phyloP scores from a whole-genome alignment of 371 early-diverging fungal species.

The Coemansia sp. region DNA sequence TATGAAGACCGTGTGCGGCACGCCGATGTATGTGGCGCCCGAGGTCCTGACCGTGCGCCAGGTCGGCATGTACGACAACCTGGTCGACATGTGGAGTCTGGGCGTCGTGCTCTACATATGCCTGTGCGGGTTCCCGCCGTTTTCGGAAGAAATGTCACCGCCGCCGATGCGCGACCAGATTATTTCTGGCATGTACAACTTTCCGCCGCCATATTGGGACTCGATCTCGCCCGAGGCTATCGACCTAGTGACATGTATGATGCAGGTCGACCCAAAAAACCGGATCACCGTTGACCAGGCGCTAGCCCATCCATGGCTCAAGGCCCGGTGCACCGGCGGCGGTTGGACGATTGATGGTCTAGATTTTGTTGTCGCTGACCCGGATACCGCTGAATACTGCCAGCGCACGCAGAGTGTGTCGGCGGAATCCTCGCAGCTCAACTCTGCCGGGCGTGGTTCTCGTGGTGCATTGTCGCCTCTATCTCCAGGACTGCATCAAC shows the following conservation, averaged over 20 bases:
- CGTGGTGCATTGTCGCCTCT: slow-evolving; percentile 9
- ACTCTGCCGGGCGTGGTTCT: slow-evolving; percentile 4
- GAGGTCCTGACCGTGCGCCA: slow-evolving; percentile 78
- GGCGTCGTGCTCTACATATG: slow-evolving; percentile 98
- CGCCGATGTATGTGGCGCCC: slow-evolving; percentile 97
- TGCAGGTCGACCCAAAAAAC: slow-evolving; percentile 56
- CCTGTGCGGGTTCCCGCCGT: slow-evolving; percentile 95
- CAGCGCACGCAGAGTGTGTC: slow-evolving; percentile 47
- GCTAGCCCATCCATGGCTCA: slow-evolving; percentile 51
- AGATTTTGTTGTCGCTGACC: slow-evolving; percentile 42
- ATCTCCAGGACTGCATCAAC: slow-evolving; percentile 8
- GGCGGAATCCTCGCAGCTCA: slow-evolving; percentile 41
- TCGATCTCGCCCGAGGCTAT: slow-evolving; percentile 70
- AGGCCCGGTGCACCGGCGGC: slow-evolving; percentile 24
- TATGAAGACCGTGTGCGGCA: slow-evolving; percentile 88
- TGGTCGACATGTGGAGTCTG: slow-evolving; percentile 97
- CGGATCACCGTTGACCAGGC: slow-evolving; percentile 56
- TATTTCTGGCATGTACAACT: slow-evolving; percentile 71
- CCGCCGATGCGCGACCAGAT: slow-evolving; percentile 70
- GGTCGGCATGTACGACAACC: slow-evolving; percentile 72
- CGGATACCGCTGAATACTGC: slow-evolving; percentile 38
- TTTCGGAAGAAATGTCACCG: slow-evolving; percentile 61
- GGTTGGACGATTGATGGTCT: slow-evolving; percentile 43
- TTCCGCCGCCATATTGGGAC: slow-evolving; percentile 84
- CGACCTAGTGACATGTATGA: slow-evolving; percentile 58